Evolutionary conservation across 2,329 filamentous ascomycete genomes (phyloP).

Genomic region (Corynespora cassiicola): DNA sequence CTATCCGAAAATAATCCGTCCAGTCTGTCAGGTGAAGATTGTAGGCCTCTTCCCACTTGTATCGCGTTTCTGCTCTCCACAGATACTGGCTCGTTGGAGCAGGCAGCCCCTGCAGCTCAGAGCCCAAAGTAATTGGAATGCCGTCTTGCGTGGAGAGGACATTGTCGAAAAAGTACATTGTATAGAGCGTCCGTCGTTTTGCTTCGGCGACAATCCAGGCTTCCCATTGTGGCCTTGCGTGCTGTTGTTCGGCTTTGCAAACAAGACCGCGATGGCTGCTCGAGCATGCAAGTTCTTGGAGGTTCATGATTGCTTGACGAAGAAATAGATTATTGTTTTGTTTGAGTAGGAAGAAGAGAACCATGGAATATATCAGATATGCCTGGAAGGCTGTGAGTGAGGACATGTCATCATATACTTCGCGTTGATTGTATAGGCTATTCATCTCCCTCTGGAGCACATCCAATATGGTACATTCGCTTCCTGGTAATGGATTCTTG

Average conservation of each 20-base stretch:
- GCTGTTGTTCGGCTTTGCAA: conserved; percentile 48
- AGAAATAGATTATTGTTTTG: conserved; percentile 37
- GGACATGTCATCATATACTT: conserved; percentile 29
- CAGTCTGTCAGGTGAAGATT: too few species aligned
- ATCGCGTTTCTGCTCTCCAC: conserved; percentile 50
- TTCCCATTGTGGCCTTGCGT: conserved; percentile 57
- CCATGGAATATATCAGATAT: conserved; percentile 60
- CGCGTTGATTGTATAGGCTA: conserved; percentile 4
- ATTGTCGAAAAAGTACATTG: conserved; percentile 62
- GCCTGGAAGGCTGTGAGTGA: conserved; percentile 59
- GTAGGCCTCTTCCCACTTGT: conserved; percentile 52
- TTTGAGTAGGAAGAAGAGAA: conserved; percentile 52
- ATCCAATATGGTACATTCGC: conserved; percentile 2
- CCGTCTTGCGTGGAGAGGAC: conserved; percentile 53
- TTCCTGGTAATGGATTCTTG: conserved; percentile 6
- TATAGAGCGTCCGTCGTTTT: conserved; percentile 59
- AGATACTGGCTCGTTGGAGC: conserved; percentile 43
- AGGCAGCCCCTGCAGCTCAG: conserved; percentile 54
- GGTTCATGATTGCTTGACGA: conserved; percentile 55
- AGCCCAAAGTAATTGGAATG: conserved; percentile 56
- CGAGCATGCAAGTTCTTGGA: conserved; percentile 58
- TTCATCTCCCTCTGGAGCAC: conserved; percentile 10
- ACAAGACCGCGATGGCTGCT: conserved; percentile 46
- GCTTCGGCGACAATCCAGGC: conserved; percentile 61
- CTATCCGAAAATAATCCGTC: conserved; percentile 52